A percentile compares a stretch with the other conserved stretches of the same genome.
phyloP scores from a whole-genome alignment of 768 basidiomycete genomes.

The Hebeloma cylindrosporum region DNA sequence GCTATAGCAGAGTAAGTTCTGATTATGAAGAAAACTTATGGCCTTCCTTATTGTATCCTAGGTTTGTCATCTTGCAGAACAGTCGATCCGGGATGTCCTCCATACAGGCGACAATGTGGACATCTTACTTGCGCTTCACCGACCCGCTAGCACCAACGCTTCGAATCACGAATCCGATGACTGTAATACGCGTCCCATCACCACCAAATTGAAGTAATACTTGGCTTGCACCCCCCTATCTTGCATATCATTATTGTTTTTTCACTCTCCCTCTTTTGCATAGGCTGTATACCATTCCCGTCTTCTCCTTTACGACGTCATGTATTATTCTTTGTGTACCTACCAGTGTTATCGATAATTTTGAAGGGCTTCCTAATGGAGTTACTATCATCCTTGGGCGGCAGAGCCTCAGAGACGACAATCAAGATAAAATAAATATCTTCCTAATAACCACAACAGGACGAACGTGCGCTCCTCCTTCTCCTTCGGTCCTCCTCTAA shows the following conservation, averaged over 20 bases:
- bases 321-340: conserved; percentile 21
- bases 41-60: conserved; percentile 24
- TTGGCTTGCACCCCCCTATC: background rate
- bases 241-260: conserved; percentile 18
- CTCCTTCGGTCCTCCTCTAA: conserved; percentile 14
- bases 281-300: conserved; percentile 16
- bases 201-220: conserved; percentile 28
- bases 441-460: conserved; percentile 11
- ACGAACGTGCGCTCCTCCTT: conserved; percentile 34
- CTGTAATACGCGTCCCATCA: conserved; percentile 38
- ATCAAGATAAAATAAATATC: conserved; percentile 4
- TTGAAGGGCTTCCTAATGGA: conserved; percentile 14
- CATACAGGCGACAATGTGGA: conserved; percentile 66
- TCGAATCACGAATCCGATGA: conserved; percentile 35
- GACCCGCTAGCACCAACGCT: conserved; percentile 27
- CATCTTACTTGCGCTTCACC: conserved; percentile 66
- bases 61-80: conserved; percentile 70
- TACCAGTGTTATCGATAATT: too few relatives aligned
- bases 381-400: conserved; percentile 5
- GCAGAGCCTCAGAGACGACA: conserved; percentile 1
- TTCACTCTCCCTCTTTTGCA: conserved; percentile 2
- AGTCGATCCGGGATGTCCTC: conserved; percentile 68
- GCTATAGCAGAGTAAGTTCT: conserved; percentile 45
- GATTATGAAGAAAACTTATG: conserved; percentile 6
- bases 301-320: conserved; percentile 7